Conservation (phyloP, 208 protist genomes). For the Leishmania major region DNA sequence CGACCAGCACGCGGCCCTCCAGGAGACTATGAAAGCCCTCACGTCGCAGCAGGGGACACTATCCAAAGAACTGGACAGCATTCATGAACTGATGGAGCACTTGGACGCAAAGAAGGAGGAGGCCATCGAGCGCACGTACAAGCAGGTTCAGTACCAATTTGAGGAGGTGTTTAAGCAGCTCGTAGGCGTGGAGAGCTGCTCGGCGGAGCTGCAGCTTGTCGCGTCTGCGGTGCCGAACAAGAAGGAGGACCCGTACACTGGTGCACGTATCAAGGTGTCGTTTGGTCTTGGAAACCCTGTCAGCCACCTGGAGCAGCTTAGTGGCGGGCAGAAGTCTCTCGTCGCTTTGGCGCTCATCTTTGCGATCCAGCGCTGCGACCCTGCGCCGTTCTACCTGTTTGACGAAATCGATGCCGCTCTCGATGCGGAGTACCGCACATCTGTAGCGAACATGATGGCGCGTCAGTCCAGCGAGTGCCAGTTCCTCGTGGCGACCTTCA, state of each 20-base stretch:
- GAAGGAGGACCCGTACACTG: constrained; percentile 85
- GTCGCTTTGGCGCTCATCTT: constrained; percentile 99
- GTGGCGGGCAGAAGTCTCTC: constrained; percentile 98
- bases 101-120: constrained; percentile 97
- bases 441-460: constrained; percentile 93
- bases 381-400: constrained; percentile 99
- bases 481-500: constrained; percentile 99
- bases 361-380: constrained; percentile 98
- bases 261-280: constrained; percentile 92
- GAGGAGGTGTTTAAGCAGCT: constrained; percentile 97
- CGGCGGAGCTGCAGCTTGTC: constrained; percentile 84
- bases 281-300: constrained; percentile 82
- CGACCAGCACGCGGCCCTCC: constrained; percentile 96
- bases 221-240: constrained; percentile 15
- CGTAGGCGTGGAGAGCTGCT: constrained; percentile 89
- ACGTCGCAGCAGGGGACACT: constrained; percentile 77
- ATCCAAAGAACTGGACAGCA: constrained; percentile 85
- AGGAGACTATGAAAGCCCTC: constrained; percentile 88
- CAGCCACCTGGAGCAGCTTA: constrained; percentile 94
- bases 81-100: constrained; percentile 95
- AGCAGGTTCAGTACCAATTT: constrained; percentile 97
- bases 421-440: constrained; percentile 95
- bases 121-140: constrained; percentile 97
- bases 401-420: constrained; percentile 99
- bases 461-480: constrained; percentile 93